Evolutionary conservation across 2,329 filamentous ascomycete genomes (phyloP).

Genomic region (Penicillium glabrum): DNA sequence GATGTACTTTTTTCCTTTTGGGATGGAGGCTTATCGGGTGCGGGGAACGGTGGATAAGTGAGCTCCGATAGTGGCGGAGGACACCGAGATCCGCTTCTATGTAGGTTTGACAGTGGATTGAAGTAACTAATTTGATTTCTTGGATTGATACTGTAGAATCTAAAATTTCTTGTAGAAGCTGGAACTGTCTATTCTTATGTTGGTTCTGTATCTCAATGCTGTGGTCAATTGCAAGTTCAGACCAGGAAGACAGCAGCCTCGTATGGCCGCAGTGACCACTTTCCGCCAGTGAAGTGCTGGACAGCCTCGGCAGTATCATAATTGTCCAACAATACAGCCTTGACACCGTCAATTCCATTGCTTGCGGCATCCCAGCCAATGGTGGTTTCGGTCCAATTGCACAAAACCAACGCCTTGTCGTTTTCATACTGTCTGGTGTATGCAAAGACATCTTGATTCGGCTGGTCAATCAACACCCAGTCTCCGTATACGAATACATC

Average conservation of each 20-base stretch:
- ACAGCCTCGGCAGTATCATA: conserved; percentile 25
- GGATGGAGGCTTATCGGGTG: conserved; percentile 18
- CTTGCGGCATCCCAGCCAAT: conserved; percentile 33
- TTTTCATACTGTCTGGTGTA: conserved; percentile 49
- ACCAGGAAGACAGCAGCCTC: conserved; percentile 34
- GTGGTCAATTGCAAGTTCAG: not conserved
- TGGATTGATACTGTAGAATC: not conserved
- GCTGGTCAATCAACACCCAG: conserved; percentile 56
- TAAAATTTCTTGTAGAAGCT: not conserved
- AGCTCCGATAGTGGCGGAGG: conserved; percentile 12
- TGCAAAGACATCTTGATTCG: conserved; percentile 56
- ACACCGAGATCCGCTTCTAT: not conserved
- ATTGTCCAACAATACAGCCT: conserved; percentile 33
- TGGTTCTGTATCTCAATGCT: not conserved
- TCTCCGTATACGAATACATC: conserved; percentile 68
- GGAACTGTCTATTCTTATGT: not conserved
- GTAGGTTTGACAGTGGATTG: not conserved
- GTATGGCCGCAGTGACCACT: conserved; percentile 35
- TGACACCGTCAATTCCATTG: conserved; percentile 26
- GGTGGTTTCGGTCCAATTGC: conserved; percentile 35
- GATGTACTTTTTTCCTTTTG: not conserved
- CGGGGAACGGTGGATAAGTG: conserved; percentile 24
- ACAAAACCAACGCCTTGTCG: conserved; percentile 36
- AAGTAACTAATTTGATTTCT: not conserved
- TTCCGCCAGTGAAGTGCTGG: conserved; percentile 22